Evolutionary conservation across 2,329 filamentous ascomycete genomes (phyloP).

Genomic region (Pleurostoma richardsiae): DNA sequence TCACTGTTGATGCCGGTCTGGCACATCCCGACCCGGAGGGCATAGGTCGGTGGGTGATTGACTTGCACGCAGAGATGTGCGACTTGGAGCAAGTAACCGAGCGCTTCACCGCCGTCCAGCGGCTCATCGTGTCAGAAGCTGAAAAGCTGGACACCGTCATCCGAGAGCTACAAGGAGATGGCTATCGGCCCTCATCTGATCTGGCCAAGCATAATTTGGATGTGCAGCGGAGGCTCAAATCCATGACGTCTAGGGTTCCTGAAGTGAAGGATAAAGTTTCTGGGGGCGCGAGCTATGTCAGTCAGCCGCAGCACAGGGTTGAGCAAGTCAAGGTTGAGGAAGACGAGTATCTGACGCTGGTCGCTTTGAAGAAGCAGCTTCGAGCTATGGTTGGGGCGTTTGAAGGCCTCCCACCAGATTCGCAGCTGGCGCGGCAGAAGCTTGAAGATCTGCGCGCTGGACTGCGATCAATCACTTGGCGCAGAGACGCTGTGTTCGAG

Average conservation of each 20-base stretch:
- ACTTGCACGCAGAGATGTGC: constrained; percentile 48
- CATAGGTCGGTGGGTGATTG: constrained; percentile 47
- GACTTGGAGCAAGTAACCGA: constrained; percentile 50
- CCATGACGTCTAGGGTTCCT: constrained; percentile 59
- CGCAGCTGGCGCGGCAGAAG: constrained; percentile 62
- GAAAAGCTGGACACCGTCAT: constrained; percentile 31
- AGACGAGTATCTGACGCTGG: constrained; percentile 50
- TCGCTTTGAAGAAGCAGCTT: constrained; percentile 52
- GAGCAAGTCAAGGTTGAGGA: constrained; percentile 55
- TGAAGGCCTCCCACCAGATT: constrained; percentile 67
- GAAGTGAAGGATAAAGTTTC: constrained; percentile 58
- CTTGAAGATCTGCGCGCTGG: constrained; percentile 63
- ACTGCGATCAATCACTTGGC: constrained; percentile 53
- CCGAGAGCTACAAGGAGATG: constrained; percentile 33
- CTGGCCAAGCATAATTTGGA: constrained; percentile 69
- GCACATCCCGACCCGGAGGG: constrained; percentile 40
- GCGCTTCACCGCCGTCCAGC: constrained; percentile 51
- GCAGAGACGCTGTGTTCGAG: constrained; percentile 72
- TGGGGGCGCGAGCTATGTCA: constrained; percentile 26
- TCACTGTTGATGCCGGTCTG: constrained; percentile 44
- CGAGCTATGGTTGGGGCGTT: constrained; percentile 62
- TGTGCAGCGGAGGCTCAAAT: constrained; percentile 64
- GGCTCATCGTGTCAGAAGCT: constrained; percentile 49
- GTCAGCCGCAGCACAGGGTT: constrained; percentile 41
- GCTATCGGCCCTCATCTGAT: constrained; percentile 50